A percentile compares a stretch with the other conserved stretches of the same genome.
Conservation (phyloP, 345 rosid species). For the Eucalyptus cladocalyx region DNA sequence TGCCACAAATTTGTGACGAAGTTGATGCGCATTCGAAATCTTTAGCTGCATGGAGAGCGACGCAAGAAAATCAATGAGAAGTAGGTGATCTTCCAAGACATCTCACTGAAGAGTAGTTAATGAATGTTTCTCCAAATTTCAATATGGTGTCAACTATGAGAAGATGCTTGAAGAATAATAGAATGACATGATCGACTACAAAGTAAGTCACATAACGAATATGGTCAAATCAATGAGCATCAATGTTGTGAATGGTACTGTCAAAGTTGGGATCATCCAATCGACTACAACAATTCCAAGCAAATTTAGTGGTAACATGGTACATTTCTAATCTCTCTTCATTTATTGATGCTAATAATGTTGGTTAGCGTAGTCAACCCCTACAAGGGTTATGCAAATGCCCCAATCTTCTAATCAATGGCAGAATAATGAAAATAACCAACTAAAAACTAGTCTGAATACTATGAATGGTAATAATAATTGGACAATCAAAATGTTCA, state of each 20-base stretch:
- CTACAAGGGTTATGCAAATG: not conserved
- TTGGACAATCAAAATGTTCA: too few relatives aligned
- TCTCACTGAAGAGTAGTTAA: not conserved
- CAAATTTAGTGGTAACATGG: not conserved
- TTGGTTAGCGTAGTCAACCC: not conserved
- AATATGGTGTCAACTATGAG: not conserved
- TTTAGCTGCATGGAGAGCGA: fast-evolving
- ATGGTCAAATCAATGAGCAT: not conserved
- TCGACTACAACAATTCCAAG: fast-evolving
- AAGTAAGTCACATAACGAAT: fast-evolving
- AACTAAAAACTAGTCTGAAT: not conserved
- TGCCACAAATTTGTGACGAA: not conserved
- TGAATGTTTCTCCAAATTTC: not conserved
- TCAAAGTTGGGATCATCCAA: not conserved
- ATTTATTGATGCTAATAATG: not conserved
- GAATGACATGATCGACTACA: fast-evolving
- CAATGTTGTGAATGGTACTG: not conserved
- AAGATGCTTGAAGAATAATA: not conserved
- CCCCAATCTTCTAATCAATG: too few relatives aligned
- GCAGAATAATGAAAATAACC: not conserved
- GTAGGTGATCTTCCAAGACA: not conserved
- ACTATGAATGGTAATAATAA: too few relatives aligned
- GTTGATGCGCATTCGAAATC: not conserved
- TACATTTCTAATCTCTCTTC: not conserved
- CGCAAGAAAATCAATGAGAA: fast-evolving